Evolutionary conservation across 768 basidiomycete species (phyloP), one percentile per base, ranked within the genome.

Genomic region (Lentinula raphanica): DNA sequence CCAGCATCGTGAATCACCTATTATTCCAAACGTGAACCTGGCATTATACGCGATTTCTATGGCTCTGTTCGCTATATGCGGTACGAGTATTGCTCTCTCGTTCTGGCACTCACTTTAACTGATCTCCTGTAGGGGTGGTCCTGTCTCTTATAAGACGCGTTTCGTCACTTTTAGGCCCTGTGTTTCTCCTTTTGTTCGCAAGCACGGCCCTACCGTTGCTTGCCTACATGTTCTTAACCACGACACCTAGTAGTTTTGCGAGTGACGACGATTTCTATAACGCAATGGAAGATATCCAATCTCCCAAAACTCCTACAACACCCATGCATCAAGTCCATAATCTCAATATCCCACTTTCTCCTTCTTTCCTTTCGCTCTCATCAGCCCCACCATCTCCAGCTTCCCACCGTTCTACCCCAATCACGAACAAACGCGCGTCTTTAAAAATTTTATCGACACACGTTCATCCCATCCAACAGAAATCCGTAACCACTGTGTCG

Each of bases 121-220:
- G 46, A 48, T 3, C 23, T 29, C 27, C 11, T 27, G 2, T 39
- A 53, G 51, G 51, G 17, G 39, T 15, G 8, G 51, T 39, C 7
- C 13, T 53, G 17, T 53, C 38, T 6, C 35, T 53, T 3, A 23
- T 8, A 39, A n/a, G 23, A 23, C 32, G 15, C 7, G 5, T 32
- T 15, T 39, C 15, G 9, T 53, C 51, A 9, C 8, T 56, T 7
- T 21, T 56, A 15, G 42, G 54, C 4, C 54, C 54, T 29, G 11
- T 56, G 17, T 56, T 44, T 35, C 12, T 44, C 23, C 54, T 56
- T 13, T 23, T 56, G 6, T 56, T 29, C 27, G 39, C 39, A n/a
- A 56, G 40, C 8, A 40, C 40, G 27, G 54, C n/a, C 8, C 54
- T 56, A 25, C 54, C 54, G 11, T 35, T 56, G 21, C 54, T 56